Conservation (phyloP, 2,329 filamentous ascomycete species). For the Calycina herbarum region DNA sequence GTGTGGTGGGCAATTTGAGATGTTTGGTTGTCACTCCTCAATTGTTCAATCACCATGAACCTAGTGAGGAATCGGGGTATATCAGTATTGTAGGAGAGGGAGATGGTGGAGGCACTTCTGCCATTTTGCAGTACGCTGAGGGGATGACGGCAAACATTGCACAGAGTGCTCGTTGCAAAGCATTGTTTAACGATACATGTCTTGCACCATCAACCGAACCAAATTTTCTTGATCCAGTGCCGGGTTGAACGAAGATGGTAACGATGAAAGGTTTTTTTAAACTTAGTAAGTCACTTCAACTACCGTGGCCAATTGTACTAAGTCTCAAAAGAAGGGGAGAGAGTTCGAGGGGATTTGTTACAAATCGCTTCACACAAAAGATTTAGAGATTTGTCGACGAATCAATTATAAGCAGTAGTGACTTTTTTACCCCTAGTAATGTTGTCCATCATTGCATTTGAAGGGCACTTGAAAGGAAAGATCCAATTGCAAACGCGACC, state of each 20-base stretch:
- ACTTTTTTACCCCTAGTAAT: too few relatives aligned
- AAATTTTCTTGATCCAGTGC: neutral
- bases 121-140: neutral
- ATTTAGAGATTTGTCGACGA: too few relatives aligned
- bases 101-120: neutral
- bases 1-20: neutral
- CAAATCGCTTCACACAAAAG: too few relatives aligned
- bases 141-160: neutral
- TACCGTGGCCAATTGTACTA: too few relatives aligned
- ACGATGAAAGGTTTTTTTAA: too few relatives aligned
- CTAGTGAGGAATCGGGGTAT: neutral
- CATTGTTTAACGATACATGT: neutral
- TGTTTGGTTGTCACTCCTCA: slow-evolving; percentile 3
- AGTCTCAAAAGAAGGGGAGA: too few relatives aligned
- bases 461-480: too few relatives aligned
- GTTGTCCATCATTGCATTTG: too few relatives aligned
- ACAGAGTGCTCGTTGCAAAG: neutral
- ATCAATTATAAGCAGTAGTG: too few relatives aligned
- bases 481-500: neutral
- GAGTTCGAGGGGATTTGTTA: too few relatives aligned
- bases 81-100: neutral
- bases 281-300: too few relatives aligned
- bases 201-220: neutral
- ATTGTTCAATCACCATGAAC: neutral
- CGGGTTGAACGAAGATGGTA: neutral